These are phyloP conservation scores for Eremothecium coryli DNA, from an alignment of 1,139 yeast genomes.

Conservation along the genomic window DNA sequence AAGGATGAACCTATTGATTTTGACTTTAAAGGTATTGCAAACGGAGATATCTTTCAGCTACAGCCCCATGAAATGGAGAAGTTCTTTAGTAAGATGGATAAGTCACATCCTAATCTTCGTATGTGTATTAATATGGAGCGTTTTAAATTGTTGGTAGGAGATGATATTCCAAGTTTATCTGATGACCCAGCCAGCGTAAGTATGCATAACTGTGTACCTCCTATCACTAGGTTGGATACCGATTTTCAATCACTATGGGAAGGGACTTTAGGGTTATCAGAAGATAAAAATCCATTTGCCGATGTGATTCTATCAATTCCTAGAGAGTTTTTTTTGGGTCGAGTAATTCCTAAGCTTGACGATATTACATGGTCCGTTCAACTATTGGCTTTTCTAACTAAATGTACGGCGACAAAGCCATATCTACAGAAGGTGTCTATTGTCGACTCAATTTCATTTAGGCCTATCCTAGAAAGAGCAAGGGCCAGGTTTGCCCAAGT, in stretches of 20 bases:
- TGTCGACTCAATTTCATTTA: constrained; percentile 36
- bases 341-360: constrained; percentile 78
- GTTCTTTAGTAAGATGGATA: constrained; percentile 5
- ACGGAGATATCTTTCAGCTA: constrained; percentile 7
- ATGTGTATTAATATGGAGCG: constrained; percentile 8
- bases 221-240: constrained; percentile 9
- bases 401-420: constrained; percentile 73
- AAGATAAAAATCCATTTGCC: constrained; percentile 6
- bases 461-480: constrained; percentile 24
- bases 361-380: constrained; percentile 93
- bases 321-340: constrained; percentile 63
- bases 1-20: constrained; percentile 23
- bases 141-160: constrained; percentile 7
- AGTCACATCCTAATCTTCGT: constrained; percentile 6
- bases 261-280: constrained; percentile 4
- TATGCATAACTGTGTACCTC: constrained; percentile 5
- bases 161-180: constrained; percentile 7
- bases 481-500: constrained; percentile 7
- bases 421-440: constrained; percentile 63
- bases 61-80: constrained; percentile 7
- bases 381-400: constrained; percentile 83
- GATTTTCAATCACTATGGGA: constrained; percentile 9
- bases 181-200: constrained; percentile 6
- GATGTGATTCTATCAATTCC: constrained; percentile 35
- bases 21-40: constrained; percentile 13